Percentiles rank a stretch among this genome's conserved stretches.
Evolutionary conservation across 2,329 filamentous ascomycete species (phyloP).

Genomic region (Botrytis cinerea): DNA sequence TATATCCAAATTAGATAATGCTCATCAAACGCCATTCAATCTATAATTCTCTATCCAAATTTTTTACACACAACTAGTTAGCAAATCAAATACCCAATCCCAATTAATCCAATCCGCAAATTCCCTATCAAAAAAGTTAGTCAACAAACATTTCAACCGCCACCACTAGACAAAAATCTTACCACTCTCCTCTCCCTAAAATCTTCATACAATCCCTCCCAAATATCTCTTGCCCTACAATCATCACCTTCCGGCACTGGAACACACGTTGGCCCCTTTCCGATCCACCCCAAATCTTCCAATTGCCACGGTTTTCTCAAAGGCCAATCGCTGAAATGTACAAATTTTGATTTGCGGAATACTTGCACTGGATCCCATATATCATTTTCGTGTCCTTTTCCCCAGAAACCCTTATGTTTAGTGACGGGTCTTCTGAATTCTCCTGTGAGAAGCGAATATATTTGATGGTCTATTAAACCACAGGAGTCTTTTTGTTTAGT

Average conservation of each 20-base stretch:
- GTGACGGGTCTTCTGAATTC: constrained; percentile 51
- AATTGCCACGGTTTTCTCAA: constrained; percentile 59
- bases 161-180: not conserved
- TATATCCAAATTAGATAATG: not conserved
- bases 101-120: not conserved
- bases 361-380: constrained; percentile 54
- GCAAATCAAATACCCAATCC: not conserved
- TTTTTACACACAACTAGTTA: no score
- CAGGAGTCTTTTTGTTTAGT: constrained; percentile 42
- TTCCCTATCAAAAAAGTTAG: not conserved
- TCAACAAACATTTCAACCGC: not conserved
- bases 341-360: constrained; percentile 54
- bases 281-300: constrained; percentile 22
- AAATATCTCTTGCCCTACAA: constrained; percentile 36
- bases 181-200: constrained; percentile 34
- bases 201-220: constrained; percentile 36
- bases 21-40: no score
- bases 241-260: constrained; percentile 27
- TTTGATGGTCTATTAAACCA: constrained; percentile 56
- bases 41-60: not conserved
- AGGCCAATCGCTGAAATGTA: constrained; percentile 64
- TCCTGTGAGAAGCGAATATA: constrained; percentile 56
- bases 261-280: constrained; percentile 31
- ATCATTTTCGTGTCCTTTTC: constrained; percentile 40
- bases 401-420: constrained; percentile 54